Conservation (phyloP, 148 eudicot species). For the Rhododendron ovatum region DNA sequence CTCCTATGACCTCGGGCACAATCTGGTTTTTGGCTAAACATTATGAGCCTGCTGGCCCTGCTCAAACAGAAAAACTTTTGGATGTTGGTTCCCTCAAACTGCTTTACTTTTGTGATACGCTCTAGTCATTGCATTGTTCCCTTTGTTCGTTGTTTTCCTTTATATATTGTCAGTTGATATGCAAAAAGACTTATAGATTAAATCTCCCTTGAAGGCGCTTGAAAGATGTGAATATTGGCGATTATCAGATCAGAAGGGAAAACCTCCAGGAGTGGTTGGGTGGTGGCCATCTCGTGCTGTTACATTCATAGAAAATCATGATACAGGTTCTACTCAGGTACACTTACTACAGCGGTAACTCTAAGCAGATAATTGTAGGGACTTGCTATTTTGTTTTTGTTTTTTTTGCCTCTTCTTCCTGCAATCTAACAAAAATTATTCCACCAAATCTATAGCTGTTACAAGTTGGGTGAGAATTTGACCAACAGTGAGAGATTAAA, state of each 20-base stretch:
- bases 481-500: neutral
- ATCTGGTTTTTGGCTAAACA: neutral
- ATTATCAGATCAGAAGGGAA: constrained; percentile 77
- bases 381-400: neutral
- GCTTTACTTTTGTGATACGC: neutral
- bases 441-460: neutral
- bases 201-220: constrained; percentile 44
- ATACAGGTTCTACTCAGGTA: constrained; percentile 99
- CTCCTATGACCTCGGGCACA: neutral
- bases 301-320: constrained; percentile 98
- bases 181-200: neutral
- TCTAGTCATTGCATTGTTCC: neutral
- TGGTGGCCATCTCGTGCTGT: constrained; percentile 99
- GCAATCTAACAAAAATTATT: neutral
- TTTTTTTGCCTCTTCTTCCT: neutral
- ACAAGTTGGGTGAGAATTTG: neutral
- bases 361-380: neutral
- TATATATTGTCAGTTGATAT: neutral
- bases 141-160: neutral
- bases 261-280: constrained; percentile 98
- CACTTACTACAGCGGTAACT: neutral
- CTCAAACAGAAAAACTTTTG: neutral
- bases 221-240: constrained; percentile 97
- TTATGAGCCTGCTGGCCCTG: neutral
- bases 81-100: neutral